Base-by-base conservation (phyloP, 495 filamentous ascomycete genomes). In the Aspergillus cavernicola region DNA sequence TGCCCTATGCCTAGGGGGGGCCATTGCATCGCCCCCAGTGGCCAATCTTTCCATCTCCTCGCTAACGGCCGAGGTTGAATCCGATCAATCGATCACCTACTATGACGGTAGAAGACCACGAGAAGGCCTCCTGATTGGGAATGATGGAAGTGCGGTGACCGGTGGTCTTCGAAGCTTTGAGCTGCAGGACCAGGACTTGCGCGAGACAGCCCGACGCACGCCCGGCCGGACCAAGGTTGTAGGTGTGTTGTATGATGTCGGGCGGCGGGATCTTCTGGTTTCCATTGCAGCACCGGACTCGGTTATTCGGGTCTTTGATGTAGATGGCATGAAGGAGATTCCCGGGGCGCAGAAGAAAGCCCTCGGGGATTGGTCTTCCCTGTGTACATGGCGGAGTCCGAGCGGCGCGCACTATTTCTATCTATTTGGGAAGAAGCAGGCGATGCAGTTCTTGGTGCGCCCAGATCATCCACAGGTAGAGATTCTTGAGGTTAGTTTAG, bases 191-290 rank as follows among this genome's bases (percentile, higher is more conserved):
- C 23, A 13, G 0, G n/a, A 33, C 28, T 23, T 50, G 47, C 29
- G 18, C 16, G 47, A 50, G 47, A 50, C 47, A 1, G 35, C 13
- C n/a, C 22, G 47, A 6, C 33, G n/a, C 6, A 50, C 20, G 15
- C 33, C 47, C 22, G 47, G 47, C n/a, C 47, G 47, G 2, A 50
- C 47, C 20, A 50, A 50, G 33, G 47, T 50, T 1, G 35, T 40
- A 1, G 47, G 47, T 7, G 23, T 50, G 1, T 20, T 50, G 47
- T 50, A 50, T 12, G 47, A 31, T 28, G 13, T 40, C 22, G 47
- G 35, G 12, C 3, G 29, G 0, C 19, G 22, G 2, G 47, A 50
- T 19, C 20, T 50, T 7, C 1, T 50, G 2, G 47, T 39, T 4
- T 39, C 47, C 19, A 50, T 50, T 29, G 35, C 47, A 1, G 47